Conservation (phyloP, 768 basidiomycete species). For the Filobasidium wieringae region DNA sequence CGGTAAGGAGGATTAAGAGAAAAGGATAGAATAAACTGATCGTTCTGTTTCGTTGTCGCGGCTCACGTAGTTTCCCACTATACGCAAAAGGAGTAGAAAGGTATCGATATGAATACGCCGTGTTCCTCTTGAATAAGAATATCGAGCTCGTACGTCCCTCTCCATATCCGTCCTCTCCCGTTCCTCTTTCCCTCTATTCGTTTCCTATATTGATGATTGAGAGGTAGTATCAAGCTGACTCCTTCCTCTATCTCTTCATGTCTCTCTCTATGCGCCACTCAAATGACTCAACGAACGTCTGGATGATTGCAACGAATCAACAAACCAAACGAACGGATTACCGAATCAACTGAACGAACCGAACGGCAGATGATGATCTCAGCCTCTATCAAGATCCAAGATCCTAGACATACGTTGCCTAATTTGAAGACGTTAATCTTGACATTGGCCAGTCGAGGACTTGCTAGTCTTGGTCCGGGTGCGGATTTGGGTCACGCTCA, state of each 20-base stretch:
- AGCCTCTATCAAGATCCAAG: slow-evolving; percentile 72
- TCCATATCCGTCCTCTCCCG: slow-evolving; percentile 4
- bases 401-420: slow-evolving; percentile 89
- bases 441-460: slow-evolving; percentile 53
- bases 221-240: too few species aligned
- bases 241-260: too few species aligned
- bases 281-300: too few species aligned
- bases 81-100: slow-evolving; percentile 90
- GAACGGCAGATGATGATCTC: slow-evolving; percentile 78
- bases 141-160: slow-evolving; percentile 67
- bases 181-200: not conserved
- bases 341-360: too few species aligned
- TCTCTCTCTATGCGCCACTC: too few species aligned
- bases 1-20: not conserved
- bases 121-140: slow-evolving; percentile 91
- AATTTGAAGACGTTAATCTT: slow-evolving; percentile 90
- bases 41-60: not conserved
- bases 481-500: too few species aligned
- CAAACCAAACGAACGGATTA: too few species aligned
- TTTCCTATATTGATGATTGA: not conserved
- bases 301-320: too few species aligned
- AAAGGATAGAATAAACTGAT: not conserved
- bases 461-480: too few species aligned
- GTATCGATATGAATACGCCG: slow-evolving; percentile 94
- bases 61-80: slow-evolving; percentile 65